Base-by-base conservation (phyloP, 2,329 filamentous ascomycete species). In the Talaromyces islandicus region DNA sequence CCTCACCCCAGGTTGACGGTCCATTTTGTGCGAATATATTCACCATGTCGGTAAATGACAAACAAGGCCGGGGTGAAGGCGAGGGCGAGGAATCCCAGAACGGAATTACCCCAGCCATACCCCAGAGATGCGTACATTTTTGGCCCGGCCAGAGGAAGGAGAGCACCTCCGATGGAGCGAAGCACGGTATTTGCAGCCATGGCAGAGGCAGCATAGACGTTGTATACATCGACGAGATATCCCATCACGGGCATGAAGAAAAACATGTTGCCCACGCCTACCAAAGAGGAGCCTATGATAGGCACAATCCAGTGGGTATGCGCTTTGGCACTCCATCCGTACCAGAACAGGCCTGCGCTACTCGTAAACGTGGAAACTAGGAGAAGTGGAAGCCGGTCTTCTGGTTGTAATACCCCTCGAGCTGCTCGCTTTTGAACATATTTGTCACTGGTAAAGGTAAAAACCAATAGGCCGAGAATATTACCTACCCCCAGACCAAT, bases 61-160 rank as follows among this genome's bases (percentile, higher is more conserved):
- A 67, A 64, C 9, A 68, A 65, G 50, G 69, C 62, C 0, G 71
- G 71, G 7, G 65, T 82, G 35, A 86, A 68, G 1, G 65, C 80
- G 6, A 85, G 64, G 1, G 77, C 78, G 12, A 84, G 67, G 58
- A 84, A 80, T 69, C 81, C 80, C 71, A 88, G 60, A 71, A 85
- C 68, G 73, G 73, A 73, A 59, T 78, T 79, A 0, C 78, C 78
- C 78, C 78, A 80, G 5, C 77, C 78, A 54, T 77, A 74, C 2
- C 77, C 77, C 3, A 80, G 65, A 1, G 68, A 64, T 3, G 65
- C 50, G 63, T 78, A 80, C 77, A 82, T 63, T 70, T 77, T 74
- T 1, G 78, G 70, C 0, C 84, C 85, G 24, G 83, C 84, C 1
- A 88, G 72, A 0, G 85, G 85, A 1, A 88, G 79, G 0, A 83